Conservation (phyloP, 2,329 filamentous ascomycete genomes). For the Didymella sp. region DNA sequence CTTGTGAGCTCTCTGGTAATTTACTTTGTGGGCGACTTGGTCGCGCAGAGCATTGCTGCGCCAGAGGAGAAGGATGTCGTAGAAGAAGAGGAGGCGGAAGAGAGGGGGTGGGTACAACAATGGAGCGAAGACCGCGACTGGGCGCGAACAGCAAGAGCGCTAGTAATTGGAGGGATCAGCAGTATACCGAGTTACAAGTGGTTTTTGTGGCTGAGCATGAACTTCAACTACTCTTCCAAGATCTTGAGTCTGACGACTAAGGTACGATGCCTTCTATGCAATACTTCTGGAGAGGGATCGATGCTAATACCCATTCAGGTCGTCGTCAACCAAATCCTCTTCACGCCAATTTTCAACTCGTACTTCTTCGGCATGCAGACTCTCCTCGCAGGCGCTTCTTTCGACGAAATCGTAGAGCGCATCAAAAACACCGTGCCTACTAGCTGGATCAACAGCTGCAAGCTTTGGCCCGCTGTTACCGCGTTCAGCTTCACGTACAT, state of each 20-base stretch:
- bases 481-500: conserved; percentile 89
- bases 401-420: conserved; percentile 70
- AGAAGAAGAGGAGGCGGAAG: conserved; percentile 20
- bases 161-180: conserved; percentile 75
- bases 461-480: conserved; percentile 87
- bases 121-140: conserved; percentile 55
- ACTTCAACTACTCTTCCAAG: conserved; percentile 84
- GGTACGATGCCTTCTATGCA: conserved; percentile 26
- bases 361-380: conserved; percentile 62
- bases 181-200: conserved; percentile 83
- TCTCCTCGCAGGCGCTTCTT: conserved; percentile 64
- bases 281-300: background rate
- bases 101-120: conserved; percentile 48
- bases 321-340: conserved; percentile 76
- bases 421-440: conserved; percentile 77
- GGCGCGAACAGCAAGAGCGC: conserved; percentile 70
- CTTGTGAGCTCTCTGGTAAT: conserved; percentile 76
- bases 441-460: conserved; percentile 79
- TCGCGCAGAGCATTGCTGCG: conserved; percentile 70
- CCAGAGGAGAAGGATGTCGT: conserved; percentile 24
- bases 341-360: conserved; percentile 70
- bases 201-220: conserved; percentile 79
- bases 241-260: conserved; percentile 75
- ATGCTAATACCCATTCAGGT: conserved; percentile 55
- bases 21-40: conserved; percentile 78